phyloP scores from a whole-genome alignment of 2,329 filamentous ascomycete genomes.

The Penicillium sp. region DNA sequence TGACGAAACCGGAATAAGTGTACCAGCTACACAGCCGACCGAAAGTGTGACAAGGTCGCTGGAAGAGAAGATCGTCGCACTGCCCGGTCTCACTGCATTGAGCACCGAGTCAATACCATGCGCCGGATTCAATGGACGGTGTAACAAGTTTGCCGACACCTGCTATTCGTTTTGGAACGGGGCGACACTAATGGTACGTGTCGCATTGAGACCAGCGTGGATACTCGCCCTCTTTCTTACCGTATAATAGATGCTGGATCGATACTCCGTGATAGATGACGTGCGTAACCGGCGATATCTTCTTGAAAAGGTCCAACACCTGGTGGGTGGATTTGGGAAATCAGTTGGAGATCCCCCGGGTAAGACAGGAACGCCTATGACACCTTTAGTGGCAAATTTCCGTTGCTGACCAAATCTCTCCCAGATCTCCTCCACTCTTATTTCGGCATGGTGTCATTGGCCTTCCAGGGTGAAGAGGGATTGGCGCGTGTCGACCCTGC shows the following conservation, averaged over 20 bases:
- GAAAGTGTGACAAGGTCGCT: conserved; percentile 15
- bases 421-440: conserved; percentile 82
- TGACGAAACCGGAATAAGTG: conserved; percentile 22
- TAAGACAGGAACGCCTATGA: conserved; percentile 23
- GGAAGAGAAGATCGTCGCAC: conserved; percentile 26
- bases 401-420: conserved; percentile 18
- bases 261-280: conserved; percentile 58
- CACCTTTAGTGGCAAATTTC: not conserved
- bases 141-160: conserved; percentile 89
- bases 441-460: conserved; percentile 78
- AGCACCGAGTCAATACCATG: conserved; percentile 43
- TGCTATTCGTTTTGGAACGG: conserved; percentile 95
- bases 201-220: not conserved
- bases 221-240: conserved; percentile 7
- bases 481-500: conserved; percentile 72
- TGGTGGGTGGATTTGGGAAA: conserved; percentile 81
- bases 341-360: conserved; percentile 67
- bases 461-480: conserved; percentile 68
- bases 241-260: conserved; percentile 55
- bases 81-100: conserved; percentile 27
- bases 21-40: not conserved
- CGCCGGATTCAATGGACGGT: conserved; percentile 84
- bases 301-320: conserved; percentile 80
- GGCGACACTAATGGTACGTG: conserved; percentile 57
- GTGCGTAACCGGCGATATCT: conserved; percentile 72